phyloP scores from a whole-genome alignment of 1,284 basidiomycete species.

The Farysia itapuensis region DNA sequence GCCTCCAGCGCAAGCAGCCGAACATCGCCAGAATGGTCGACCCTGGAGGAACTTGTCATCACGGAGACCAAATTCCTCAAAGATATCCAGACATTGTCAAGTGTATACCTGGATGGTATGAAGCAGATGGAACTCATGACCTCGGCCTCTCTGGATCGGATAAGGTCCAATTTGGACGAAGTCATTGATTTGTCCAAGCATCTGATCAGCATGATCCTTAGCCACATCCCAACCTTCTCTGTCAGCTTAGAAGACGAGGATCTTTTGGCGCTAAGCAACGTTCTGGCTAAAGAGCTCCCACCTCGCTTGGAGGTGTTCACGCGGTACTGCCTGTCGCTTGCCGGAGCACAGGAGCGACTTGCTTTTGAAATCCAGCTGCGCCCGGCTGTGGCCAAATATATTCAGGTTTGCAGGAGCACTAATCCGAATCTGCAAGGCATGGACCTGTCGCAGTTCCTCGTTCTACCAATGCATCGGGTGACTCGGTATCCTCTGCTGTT shows the following conservation, averaged over 20 bases:
- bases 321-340: conserved; percentile 6
- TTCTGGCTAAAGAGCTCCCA: conserved; percentile 7
- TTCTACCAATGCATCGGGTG: conserved; percentile 11
- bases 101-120: conserved; percentile 12
- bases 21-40: conserved; percentile 7
- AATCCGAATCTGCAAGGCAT: conserved; percentile 14
- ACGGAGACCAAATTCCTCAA: conserved; percentile 15
- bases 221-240: conserved; percentile 1
- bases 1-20: conserved; percentile 6
- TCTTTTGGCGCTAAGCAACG: conserved; percentile 6
- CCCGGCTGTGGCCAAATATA: conserved; percentile 6
- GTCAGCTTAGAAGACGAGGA: conserved; percentile 3
- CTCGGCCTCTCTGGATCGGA: conserved; percentile 5
- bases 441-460: conserved; percentile 13
- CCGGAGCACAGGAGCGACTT: conserved; percentile 8
- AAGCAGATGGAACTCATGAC: conserved; percentile 7
- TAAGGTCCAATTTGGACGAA: conserved; percentile 11
- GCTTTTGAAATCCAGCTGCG: conserved; percentile 5
- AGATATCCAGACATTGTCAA: conserved; percentile 11
- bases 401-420: conserved; percentile 9
- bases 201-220: conserved; percentile 5
- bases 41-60: conserved; percentile 9
- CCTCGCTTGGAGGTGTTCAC: conserved; percentile 12
- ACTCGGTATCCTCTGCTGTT: conserved; percentile 15
- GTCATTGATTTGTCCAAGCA: conserved; percentile 11